Evolutionary conservation across 495 filamentous ascomycete genomes (phyloP), one percentile per base, ranked within the genome.

Genomic region (Eremomyces bilateralis): DNA sequence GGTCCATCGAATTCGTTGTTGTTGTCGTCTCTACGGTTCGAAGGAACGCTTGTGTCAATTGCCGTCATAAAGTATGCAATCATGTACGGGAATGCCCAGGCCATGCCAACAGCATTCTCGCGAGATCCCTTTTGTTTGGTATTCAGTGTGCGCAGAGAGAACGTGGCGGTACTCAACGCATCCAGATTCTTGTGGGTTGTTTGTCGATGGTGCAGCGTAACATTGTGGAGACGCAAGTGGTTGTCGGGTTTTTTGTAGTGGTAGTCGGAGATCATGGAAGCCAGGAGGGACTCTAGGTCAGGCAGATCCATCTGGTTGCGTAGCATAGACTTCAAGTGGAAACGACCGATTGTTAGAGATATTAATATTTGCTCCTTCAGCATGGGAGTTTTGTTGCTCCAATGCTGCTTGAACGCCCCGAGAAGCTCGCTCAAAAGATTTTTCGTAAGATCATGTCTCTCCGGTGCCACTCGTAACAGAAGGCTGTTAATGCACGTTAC

Each of bases 351-450:
- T 11, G 10, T 33, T 15, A 11, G 16, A 33, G 16, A 15, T 33
- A 33, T 15, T 8, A 8, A 8, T 44, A 85, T 63, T 42, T 81
- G 72, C 44, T 85, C 80, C 38, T 71, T 72, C 27, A 75, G 46
- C 8, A 47, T 47, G 11, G 58, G 57, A 20, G 69, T 55, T 32
- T 81, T 76, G 21, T 67, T 64, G 33, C 65, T 56, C 88, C 88
- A 94, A 43, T 79, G 61, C 15, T 67, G 59, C 19, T 62, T 67
- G 30, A 93, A 66, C 21, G 81, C 48, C 2, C 80, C 80, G 15
- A 92, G 46, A 31, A 85, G 43, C 13, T 68, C 61, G 22, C 8
- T 8, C 13, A 13, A 8, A 13, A 28, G 13, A 8, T 28, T 28
- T 13, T 8, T 28, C 8, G 24, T 28, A 28, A 28, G 24, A n/a